Conservation (phyloP, 2,329 filamentous ascomycete species). For the Geosmithia flava region DNA sequence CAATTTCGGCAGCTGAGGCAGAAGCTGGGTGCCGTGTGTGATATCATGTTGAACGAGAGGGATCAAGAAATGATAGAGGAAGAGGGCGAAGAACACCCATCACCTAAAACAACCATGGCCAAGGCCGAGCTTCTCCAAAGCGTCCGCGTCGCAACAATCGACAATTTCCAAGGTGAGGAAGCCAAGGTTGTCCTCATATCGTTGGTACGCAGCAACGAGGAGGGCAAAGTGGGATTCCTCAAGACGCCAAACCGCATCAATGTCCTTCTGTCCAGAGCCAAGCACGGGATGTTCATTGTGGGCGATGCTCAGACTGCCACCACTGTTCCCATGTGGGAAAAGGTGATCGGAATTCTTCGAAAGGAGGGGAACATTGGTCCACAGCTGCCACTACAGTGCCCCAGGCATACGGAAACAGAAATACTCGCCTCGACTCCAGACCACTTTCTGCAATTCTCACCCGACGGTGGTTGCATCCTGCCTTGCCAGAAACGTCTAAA, state of each 20-base stretch:
- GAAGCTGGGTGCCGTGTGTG: conserved; percentile 33
- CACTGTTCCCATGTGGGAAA: conserved; percentile 49
- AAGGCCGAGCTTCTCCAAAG: conserved; percentile 28
- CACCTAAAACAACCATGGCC: background rate
- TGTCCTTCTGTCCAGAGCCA: conserved; percentile 52
- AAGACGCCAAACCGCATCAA: conserved; percentile 56
- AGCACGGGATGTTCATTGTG: conserved; percentile 60
- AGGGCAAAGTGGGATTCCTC: conserved; percentile 51
- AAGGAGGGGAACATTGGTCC: conserved; percentile 32
- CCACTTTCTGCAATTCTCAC: conserved; percentile 41
- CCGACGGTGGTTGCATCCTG: conserved; percentile 49
- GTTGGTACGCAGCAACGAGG: conserved; percentile 55
- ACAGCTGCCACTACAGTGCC: conserved; percentile 41
- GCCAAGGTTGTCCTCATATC: conserved; percentile 59
- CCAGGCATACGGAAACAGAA: conserved; percentile 40
- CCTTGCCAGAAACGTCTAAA: conserved; percentile 33
- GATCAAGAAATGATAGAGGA: conserved; percentile 31
- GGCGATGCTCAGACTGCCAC: conserved; percentile 49
- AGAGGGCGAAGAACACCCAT: conserved; percentile 6
- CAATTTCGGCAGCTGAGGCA: conserved; percentile 40
- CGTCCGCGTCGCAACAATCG: conserved; percentile 50
- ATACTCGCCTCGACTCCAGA: conserved; percentile 40
- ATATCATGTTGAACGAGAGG: conserved; percentile 51
- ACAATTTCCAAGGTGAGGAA: conserved; percentile 72
- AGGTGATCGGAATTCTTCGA: conserved; percentile 41